phyloP scores from a whole-genome alignment of 331 rosid genomes.

The Spiraea crenata region DNA sequence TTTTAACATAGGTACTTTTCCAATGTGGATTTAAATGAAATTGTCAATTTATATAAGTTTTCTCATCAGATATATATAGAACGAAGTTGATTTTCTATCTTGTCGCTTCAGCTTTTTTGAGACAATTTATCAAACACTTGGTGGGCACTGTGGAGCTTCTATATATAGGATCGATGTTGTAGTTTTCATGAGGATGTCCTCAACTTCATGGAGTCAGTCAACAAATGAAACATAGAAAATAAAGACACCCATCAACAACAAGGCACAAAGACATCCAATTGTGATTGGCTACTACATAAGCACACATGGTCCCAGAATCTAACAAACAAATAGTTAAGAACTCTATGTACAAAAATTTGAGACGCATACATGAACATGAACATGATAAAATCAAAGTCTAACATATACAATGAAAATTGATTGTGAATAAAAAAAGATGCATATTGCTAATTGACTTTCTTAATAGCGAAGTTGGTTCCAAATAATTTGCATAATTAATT shows the following conservation, averaged over 20 bases:
- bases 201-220: too few species aligned
- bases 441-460: neutral
- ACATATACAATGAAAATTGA: neutral
- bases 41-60: neutral
- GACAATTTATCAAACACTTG: too few species aligned
- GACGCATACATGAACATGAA: neutral
- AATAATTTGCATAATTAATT: neutral
- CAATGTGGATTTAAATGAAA: constrained; percentile 11
- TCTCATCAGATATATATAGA: neutral
- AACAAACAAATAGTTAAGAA: neutral
- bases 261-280: neutral
- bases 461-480: neutral
- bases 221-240: too few species aligned
- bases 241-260: neutral
- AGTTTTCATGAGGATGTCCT: too few species aligned
- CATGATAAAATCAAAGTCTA: too few species aligned
- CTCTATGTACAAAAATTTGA: neutral
- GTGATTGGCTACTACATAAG: neutral
- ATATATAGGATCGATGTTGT: too few species aligned
- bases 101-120: too few species aligned
- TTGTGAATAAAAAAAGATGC: neutral
- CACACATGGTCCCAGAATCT: neutral
- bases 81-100: too few species aligned
- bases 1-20: neutral
- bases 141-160: too few species aligned